Conservation (phyloP, 176 grass and related monocot species). For the Avena atlantica region DNA sequence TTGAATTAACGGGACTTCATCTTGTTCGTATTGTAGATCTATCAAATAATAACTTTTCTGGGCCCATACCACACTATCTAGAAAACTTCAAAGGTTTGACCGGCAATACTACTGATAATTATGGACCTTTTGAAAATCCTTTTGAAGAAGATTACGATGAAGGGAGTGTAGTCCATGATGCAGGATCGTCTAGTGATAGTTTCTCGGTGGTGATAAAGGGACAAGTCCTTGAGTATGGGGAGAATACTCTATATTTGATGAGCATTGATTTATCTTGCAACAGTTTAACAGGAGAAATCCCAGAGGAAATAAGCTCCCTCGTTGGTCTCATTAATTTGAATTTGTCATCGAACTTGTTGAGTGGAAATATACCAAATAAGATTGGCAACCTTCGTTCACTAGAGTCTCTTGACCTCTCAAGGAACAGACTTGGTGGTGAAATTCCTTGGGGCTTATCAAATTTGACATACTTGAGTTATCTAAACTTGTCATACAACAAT, state of each 20-base stretch:
- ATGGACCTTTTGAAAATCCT: rapidly evolving
- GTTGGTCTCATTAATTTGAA: not conserved
- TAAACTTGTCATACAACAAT: not conserved
- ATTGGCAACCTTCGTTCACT: not conserved
- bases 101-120: not conserved
- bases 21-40: not conserved
- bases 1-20: not conserved
- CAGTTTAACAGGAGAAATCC: not conserved
- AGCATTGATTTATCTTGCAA: slow-evolving; percentile 13
- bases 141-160: not conserved
- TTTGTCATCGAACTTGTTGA: not conserved
- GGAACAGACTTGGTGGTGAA: not conserved
- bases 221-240: not conserved
- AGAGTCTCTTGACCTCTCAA: not conserved
- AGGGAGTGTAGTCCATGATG: too few relatives aligned
- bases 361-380: not conserved
- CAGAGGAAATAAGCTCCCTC: not conserved
- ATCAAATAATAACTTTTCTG: not conserved
- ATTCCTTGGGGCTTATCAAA: not conserved
- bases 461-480: not conserved
- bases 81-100: not conserved
- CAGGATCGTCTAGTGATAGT: not conserved
- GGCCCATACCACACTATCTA: not conserved
- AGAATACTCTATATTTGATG: not conserved
- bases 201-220: not conserved